These are phyloP conservation scores for Tulasnella calospora DNA, from an alignment of 768 basidiomycete genomes.

Conservation along the genomic window DNA sequence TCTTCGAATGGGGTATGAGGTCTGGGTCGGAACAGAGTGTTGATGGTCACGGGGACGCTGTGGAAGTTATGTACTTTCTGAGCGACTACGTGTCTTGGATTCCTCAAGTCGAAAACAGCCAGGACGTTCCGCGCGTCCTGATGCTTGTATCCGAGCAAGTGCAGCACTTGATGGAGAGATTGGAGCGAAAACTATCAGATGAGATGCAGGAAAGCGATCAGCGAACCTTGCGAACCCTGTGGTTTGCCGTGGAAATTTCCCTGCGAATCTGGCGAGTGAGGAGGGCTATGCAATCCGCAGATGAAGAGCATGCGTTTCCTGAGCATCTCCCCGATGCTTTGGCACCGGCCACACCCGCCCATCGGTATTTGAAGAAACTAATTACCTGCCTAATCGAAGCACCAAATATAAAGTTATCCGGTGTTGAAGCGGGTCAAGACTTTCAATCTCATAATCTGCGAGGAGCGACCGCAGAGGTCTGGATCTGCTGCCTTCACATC, in stretches of 20 bases:
- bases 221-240: conserved; percentile 44
- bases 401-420: conserved; percentile 35
- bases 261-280: conserved; percentile 40
- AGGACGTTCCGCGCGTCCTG: conserved; percentile 36
- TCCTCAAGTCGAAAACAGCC: conserved; percentile 29
- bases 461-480: conserved; percentile 55
- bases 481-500: conserved; percentile 71
- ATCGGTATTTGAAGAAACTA: conserved; percentile 28
- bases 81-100: conserved; percentile 49
- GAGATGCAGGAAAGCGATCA: neutral
- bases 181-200: conserved; percentile 42
- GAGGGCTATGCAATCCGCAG: neutral
- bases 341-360: conserved; percentile 8
- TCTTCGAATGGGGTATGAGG: conserved; percentile 41
- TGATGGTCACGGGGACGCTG: neutral
- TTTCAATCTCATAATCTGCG: conserved; percentile 34
- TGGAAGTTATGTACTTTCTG: conserved; percentile 38
- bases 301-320: neutral
- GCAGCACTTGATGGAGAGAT: conserved; percentile 39
- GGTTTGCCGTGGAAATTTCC: conserved; percentile 61
- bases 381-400: conserved; percentile 34
- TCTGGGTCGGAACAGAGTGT: neutral
- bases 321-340: neutral
- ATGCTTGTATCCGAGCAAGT: conserved; percentile 40
- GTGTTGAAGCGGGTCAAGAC: neutral